Evolutionary conservation across 2,329 filamentous ascomycete species (phyloP), one percentile per base, ranked within the genome.

Genomic region (Apiospora arundinis): DNA sequence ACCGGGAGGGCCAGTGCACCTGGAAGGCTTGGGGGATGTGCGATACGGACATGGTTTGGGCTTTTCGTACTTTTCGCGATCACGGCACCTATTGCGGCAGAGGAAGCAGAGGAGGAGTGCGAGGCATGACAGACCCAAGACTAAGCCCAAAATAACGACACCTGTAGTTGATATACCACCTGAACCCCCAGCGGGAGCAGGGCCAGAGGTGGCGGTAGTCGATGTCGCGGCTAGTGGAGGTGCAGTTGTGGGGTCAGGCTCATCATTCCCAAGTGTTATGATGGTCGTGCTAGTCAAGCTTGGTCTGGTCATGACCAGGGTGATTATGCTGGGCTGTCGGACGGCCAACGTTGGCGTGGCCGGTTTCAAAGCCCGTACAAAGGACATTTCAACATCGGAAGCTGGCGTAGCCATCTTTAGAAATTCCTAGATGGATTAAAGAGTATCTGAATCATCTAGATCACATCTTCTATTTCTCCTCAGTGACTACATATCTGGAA

Each of bases 181-280:
- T 40, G 56, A 63, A 14, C 32, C 56, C 21, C 8, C 28, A 12
- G 18, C 32, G 18, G 56, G 56, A 4, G 9, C 56, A n/a, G 56
- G 56, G 12, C n/a, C 56, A 40, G 56, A 18, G 45, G 45, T n/a
- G 21, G 18, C 21, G 21, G 18, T 40, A 4, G 56, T 23, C 11
- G 56, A 40, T n/a, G 56, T n/a, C 32, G 21, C 32, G 18, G 32
- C 56, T 63, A 63, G 21, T 14, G 56, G 56, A 63, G 8, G 2
- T 4, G 21, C 18, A 40, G 56, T 40, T 3, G 32, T 40, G 28
- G 56, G 11, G 28, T 4, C 56, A 9, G 28, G 32, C 56, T 1
- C 32, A 14, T 63, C 32, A 32, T 63, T 63, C 3, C 56, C 56
- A 11, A 63, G 56, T n/a, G 56, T 40, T n/a, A 63, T 63, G 56